phyloP scores from a whole-genome alignment of 2,329 filamentous ascomycete species.

The Cladosporium phlei region DNA sequence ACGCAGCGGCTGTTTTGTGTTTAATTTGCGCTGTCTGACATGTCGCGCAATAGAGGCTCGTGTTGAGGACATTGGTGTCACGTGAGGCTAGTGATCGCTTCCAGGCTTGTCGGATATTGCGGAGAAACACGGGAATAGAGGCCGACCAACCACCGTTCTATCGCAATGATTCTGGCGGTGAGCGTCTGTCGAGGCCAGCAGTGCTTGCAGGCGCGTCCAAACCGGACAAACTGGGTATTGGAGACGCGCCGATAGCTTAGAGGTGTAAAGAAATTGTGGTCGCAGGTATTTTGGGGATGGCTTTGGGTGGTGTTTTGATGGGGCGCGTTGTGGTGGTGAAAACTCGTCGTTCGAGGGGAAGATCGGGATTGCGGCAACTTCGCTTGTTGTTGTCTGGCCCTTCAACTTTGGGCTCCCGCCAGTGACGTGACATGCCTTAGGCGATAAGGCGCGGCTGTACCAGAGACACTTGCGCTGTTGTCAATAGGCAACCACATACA shows the following conservation, averaged over 20 bases:
- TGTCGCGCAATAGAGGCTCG: constrained; percentile 19
- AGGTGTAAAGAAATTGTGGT: neutral
- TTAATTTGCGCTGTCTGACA: constrained; percentile 82
- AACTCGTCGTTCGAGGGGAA: neutral
- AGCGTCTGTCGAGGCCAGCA: constrained; percentile 17
- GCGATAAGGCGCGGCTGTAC: no score
- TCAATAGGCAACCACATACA: no score
- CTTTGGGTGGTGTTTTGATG: constrained; percentile 16
- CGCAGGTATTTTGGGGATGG: constrained; percentile 14
- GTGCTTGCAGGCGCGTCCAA: constrained; percentile 13
- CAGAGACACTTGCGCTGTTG: no score
- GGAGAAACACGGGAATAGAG: no score
- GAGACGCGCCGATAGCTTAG: constrained; percentile 11
- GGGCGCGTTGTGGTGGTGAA: neutral
- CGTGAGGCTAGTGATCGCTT: no score
- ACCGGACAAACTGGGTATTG: constrained; percentile 19
- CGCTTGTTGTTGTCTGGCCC: no score
- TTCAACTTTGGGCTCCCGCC: no score
- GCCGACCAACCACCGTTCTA: no score
- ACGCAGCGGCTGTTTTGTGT: constrained; percentile 79
- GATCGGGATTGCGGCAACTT: no score
- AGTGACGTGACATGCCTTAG: no score
- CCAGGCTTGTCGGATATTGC: no score
- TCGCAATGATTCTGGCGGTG: no score
- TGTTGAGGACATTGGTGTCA: constrained; percentile 11